Conservation (phyloP, 257 asterid species). For the Fraxinus quadrangulata region DNA sequence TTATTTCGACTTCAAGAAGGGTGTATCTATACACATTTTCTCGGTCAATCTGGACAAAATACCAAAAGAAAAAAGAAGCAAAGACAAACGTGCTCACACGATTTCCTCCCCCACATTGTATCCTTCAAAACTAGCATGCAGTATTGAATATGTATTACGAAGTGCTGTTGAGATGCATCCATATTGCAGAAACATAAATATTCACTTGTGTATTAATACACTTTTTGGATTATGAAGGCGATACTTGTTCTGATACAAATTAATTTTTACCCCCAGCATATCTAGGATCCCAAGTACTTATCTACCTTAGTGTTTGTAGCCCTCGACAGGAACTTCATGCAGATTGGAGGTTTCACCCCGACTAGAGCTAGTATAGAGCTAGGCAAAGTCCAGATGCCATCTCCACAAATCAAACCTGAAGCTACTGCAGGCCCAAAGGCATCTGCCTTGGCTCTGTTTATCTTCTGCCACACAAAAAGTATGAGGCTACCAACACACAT, state of each 20-base stretch:
- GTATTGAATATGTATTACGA: background rate
- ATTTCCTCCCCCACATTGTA: background rate
- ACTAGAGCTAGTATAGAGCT: constrained; percentile 52
- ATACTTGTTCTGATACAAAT: too few species aligned
- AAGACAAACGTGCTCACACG: background rate
- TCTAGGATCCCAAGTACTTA: constrained; percentile 27
- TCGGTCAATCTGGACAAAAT: background rate
- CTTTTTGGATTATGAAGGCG: too few species aligned
- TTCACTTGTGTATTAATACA: too few species aligned
- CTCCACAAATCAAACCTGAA: constrained; percentile 68
- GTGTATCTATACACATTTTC: too few species aligned
- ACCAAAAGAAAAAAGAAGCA: background rate
- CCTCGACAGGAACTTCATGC: constrained; percentile 68
- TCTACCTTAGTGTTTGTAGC: constrained; percentile 44
- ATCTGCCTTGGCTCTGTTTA: constrained; percentile 53
- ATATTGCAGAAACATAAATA: too few species aligned
- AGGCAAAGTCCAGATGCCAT: constrained; percentile 68
- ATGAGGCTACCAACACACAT: constrained; percentile 35
- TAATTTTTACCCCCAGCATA: too few species aligned
- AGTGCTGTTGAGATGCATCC: too few species aligned
- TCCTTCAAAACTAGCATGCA: background rate
- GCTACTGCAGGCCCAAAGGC: constrained; percentile 68
- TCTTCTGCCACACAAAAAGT: constrained; percentile 56
- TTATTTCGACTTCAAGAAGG: background rate
- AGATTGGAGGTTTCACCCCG: constrained; percentile 64